Evolutionary conservation across 2,329 filamentous ascomycete species (phyloP).

Genomic region (Capronia americana): DNA sequence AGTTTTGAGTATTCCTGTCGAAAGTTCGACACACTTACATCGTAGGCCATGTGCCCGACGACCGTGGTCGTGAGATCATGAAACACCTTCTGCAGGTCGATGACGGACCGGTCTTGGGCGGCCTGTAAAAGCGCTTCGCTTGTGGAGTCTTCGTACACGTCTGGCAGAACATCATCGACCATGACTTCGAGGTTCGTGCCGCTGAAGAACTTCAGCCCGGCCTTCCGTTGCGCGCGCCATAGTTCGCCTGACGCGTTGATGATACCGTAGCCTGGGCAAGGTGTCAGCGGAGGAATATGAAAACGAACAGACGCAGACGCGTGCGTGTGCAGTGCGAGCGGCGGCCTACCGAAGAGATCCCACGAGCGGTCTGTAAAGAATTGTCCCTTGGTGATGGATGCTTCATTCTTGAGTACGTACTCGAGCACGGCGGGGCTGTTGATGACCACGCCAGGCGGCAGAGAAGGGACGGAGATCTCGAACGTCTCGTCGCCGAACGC

Average conservation of each 20-base stretch:
- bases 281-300: neutral
- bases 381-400: slow-evolving; percentile 65
- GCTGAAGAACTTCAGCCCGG: slow-evolving; percentile 65
- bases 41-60: slow-evolving; percentile 73
- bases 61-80: slow-evolving; percentile 69
- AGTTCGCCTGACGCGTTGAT: slow-evolving; percentile 70
- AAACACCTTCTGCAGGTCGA: slow-evolving; percentile 66
- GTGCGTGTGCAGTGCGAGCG: neutral
- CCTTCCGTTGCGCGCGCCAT: slow-evolving; percentile 69
- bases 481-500: slow-evolving; percentile 66
- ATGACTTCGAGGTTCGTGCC: slow-evolving; percentile 63
- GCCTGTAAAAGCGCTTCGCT: slow-evolving; percentile 48
- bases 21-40: slow-evolving; percentile 51
- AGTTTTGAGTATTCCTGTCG: slow-evolving; percentile 1
- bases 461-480: slow-evolving; percentile 66
- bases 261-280: slow-evolving; percentile 63
- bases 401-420: slow-evolving; percentile 67
- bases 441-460: slow-evolving; percentile 69
- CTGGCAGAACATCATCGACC: slow-evolving; percentile 64
- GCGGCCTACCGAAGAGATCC: slow-evolving; percentile 63
- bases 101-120: slow-evolving; percentile 41
- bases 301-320: neutral
- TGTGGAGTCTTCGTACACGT: slow-evolving; percentile 55
- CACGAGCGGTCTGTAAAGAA: slow-evolving; percentile 67
- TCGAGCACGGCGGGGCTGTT: slow-evolving; percentile 68